phyloP scores from a whole-genome alignment of 148 eudicot genomes.

The Amaranthus cruentus region DNA sequence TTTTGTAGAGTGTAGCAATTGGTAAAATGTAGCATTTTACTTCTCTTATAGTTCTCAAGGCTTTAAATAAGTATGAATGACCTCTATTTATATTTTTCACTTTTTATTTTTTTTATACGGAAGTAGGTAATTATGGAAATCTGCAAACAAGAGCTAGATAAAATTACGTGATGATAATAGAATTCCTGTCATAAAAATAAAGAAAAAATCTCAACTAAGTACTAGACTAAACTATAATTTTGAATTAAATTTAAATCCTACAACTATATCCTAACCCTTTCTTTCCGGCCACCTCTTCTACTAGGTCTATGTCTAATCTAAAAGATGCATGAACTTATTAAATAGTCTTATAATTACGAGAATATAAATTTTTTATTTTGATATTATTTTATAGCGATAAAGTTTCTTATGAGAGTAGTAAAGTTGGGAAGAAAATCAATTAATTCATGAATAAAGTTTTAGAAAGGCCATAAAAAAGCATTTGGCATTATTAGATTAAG shows the following conservation, averaged over 20 bases:
- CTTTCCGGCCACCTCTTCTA: neutral
- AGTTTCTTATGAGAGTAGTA: neutral
- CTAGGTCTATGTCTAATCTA: neutral
- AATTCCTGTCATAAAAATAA: neutral
- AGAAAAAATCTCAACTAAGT: neutral
- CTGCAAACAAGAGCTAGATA: too few species aligned
- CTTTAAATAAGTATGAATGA: too few species aligned
- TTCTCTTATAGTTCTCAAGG: too few species aligned
- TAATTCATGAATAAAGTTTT: neutral
- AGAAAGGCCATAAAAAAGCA: slow-evolving; percentile 12
- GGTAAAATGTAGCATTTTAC: too few species aligned
- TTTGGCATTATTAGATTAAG: slow-evolving; percentile 23
- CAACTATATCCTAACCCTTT: neutral
- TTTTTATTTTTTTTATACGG: too few species aligned
- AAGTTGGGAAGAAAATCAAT: slow-evolving; percentile 9
- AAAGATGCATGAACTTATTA: neutral
- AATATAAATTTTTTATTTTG: neutral
- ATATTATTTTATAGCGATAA: too few species aligned
- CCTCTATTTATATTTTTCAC: too few species aligned
- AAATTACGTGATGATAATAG: too few species aligned
- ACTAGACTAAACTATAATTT: too few species aligned
- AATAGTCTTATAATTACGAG: neutral
- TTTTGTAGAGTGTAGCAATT: too few species aligned
- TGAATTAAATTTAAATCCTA: too few species aligned
- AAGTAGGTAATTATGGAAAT: too few species aligned